A percentile compares a stretch with the other conserved stretches of the same genome.
These are phyloP conservation scores for Diatrype stigma DNA, from an alignment of 2,329 filamentous ascomycete genomes.

Conservation along the genomic window DNA sequence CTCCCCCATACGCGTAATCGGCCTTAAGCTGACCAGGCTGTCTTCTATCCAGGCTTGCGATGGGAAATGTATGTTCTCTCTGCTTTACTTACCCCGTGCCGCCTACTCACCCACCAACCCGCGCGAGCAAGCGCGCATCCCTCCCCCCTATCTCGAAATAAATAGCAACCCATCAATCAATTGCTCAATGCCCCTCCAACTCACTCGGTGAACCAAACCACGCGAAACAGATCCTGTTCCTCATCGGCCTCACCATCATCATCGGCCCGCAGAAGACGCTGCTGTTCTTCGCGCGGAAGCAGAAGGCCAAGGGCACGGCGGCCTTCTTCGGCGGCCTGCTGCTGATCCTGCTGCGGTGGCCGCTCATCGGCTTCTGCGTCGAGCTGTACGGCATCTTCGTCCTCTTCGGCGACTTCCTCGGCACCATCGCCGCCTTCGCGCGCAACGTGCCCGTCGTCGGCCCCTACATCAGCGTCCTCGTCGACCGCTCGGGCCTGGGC, in stretches of 20 bases:
- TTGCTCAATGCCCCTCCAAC: slow-evolving; percentile 1
- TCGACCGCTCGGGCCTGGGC: slow-evolving; percentile 66
- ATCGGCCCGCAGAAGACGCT: slow-evolving; percentile 90
- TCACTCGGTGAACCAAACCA: slow-evolving; percentile 4
- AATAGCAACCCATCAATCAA: no score
- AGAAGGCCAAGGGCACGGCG: slow-evolving; percentile 87
- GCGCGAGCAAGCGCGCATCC: slow-evolving; percentile 1
- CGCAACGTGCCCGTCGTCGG: slow-evolving; percentile 81
- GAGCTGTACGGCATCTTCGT: slow-evolving; percentile 92
- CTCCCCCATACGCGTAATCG: no score
- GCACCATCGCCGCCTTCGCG: slow-evolving; percentile 85
- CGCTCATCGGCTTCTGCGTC: slow-evolving; percentile 82
- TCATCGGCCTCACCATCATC: slow-evolving; percentile 92
- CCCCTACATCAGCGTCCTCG: slow-evolving; percentile 71
- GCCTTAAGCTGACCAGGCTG: no score
- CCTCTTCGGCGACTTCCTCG: slow-evolving; percentile 93
- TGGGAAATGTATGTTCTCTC: slow-evolving; percentile 74
- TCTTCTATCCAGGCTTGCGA: slow-evolving; percentile 78
- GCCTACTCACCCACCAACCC: slow-evolving; percentile 6
- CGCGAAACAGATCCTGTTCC: slow-evolving; percentile 77
- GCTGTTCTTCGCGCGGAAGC: slow-evolving; percentile 87
- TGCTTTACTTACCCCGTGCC: slow-evolving; percentile 5
- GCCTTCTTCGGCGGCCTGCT: slow-evolving; percentile 81
- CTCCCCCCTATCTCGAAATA: no score
- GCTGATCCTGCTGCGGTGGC: slow-evolving; percentile 86